phyloP scores from a whole-genome alignment of 2,329 filamentous ascomycete species.

The Nakataea oryzae region DNA sequence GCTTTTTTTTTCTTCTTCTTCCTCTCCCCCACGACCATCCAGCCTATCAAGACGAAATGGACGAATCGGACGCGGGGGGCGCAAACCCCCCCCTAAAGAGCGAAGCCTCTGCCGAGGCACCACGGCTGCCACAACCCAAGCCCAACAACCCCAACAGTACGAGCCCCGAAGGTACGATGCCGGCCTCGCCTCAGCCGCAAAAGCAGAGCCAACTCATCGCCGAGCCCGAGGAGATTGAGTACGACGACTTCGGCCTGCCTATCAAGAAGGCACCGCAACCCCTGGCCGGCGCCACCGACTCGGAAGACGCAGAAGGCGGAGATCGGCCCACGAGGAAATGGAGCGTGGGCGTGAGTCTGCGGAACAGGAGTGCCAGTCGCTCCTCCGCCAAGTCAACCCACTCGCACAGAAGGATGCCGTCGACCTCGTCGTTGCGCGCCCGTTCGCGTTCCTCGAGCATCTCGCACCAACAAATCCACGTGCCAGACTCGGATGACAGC shows the following conservation, averaged over 20 bases:
- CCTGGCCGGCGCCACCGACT: neutral
- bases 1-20: too few relatives aligned
- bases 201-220: slow-evolving; percentile 14
- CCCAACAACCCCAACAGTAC: neutral
- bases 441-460: slow-evolving; percentile 1
- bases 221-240: slow-evolving; percentile 27
- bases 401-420: slow-evolving; percentile 4
- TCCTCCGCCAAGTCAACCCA: slow-evolving; percentile 2
- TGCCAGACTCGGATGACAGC: slow-evolving; percentile 13
- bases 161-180: neutral
- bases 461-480: neutral
- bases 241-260: slow-evolving; percentile 64
- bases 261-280: slow-evolving; percentile 30
- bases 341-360: slow-evolving; percentile 6
- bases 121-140: neutral
- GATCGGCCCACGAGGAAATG: slow-evolving; percentile 5
- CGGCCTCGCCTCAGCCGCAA: slow-evolving; percentile 7
- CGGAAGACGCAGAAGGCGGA: slow-evolving; percentile 2
- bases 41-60: neutral
- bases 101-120: neutral
- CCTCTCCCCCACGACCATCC: neutral
- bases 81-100: neutral
- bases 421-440: slow-evolving; percentile 6
- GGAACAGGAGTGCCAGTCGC: slow-evolving; percentile 7
- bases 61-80: neutral